Evolutionary conservation across 495 filamentous ascomycete genomes (phyloP).

Genomic region (Aspergillus egyptiacus): DNA sequence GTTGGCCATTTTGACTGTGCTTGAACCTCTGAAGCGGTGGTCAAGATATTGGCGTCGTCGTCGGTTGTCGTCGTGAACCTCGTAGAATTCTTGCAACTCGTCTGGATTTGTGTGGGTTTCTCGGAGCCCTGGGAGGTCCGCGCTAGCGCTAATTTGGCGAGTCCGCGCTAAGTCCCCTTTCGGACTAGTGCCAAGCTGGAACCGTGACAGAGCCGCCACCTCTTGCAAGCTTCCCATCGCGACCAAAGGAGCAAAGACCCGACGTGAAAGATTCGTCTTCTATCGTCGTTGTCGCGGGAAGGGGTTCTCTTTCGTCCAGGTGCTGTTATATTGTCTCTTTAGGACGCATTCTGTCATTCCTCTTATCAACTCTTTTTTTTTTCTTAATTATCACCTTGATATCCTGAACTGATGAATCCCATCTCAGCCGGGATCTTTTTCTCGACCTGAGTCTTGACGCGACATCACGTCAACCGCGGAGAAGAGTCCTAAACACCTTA

Average conservation of each 20-base stretch:
- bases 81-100: conserved; percentile 38
- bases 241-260: conserved; percentile 25
- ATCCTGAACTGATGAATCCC: conserved; percentile 14
- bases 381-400: not conserved
- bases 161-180: conserved; percentile 25
- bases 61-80: conserved; percentile 53
- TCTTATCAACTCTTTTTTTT: conserved; percentile 8
- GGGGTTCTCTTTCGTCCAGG: conserved; percentile 53
- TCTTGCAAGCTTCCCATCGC: conserved; percentile 24
- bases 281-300: conserved; percentile 38
- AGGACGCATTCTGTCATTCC: conserved; percentile 36
- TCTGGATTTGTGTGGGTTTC: conserved; percentile 50
- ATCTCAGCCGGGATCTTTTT: conserved; percentile 22
- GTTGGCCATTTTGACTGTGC: conserved; percentile 57
- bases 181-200: not conserved
- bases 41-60: conserved; percentile 46
- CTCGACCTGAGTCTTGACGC: conserved; percentile 36
- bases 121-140: conserved; percentile 26
- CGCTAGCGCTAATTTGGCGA: conserved; percentile 49
- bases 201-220: conserved; percentile 36
- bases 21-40: conserved; percentile 39
- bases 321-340: conserved; percentile 47
- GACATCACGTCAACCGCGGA: conserved; percentile 30
- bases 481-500: conserved; percentile 22
- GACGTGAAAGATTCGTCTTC: conserved; percentile 19